Evolutionary conservation across 2,329 filamentous ascomycete species (phyloP), one percentile per base, ranked within the genome.

Genomic region (Peltaster fructicola): DNA sequence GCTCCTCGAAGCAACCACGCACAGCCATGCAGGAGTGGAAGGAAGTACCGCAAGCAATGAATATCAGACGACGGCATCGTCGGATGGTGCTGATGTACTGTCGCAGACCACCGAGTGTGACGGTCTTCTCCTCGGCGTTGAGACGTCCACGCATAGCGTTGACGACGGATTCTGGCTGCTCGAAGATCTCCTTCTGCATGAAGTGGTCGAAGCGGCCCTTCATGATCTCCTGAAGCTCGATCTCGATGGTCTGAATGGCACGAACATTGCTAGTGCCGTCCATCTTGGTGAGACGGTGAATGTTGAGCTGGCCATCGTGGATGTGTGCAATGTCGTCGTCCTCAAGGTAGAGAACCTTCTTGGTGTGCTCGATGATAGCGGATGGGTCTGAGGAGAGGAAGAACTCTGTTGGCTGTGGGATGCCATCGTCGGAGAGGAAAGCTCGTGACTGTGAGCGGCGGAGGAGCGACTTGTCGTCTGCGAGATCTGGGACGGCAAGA

Each of bases 181-280:
- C 88, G 55, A 98, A 98, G 48, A 98, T 98, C 57, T 98, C 88
- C 72, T 98, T 98, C 56, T 98, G 88, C 88, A 98, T 98, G 67
- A 93, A 98, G 63, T 98, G 88, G 56, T 98, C 88, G 58, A 95
- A 98, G 53, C 88, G 90, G 57, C 88, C 88, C 75, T 98, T 98
- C 88, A 98, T 98, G 59, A 98, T 98, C 65, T 98, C 84, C 64
- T 98, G 88, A 37, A 98, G 75, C 65, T 98, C 82, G 24, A 98
- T 78, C 65, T 98, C 88, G 29, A 98, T 71, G 28, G 88, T 98
- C 68, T 98, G 88, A 53, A 98, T 98, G 44, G 79, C 81, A 53
- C 88, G 84, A 43, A 95, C 82, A 51, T 95, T 93, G 58, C 81
- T 91, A 49, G 93, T 85, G 40, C 85, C 85, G 51, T 95, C 85